Evolutionary conservation across 345 rosid genomes (phyloP).

Genomic region (Geranium rotundifolium): DNA sequence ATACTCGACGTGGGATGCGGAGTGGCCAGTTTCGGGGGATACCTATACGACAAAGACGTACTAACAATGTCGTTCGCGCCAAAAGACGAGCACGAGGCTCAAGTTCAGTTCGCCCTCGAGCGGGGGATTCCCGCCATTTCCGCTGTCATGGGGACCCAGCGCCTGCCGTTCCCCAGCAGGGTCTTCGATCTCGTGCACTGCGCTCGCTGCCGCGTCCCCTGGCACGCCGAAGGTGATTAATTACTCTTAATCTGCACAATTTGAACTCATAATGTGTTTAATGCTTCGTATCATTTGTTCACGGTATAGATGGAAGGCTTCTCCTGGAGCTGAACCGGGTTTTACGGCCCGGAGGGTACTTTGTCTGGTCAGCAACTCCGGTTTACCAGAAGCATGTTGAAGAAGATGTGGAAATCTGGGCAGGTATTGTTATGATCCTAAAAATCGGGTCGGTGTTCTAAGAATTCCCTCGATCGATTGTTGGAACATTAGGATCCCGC

Average conservation of each 20-base stretch:
- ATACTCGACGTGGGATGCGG: constrained; percentile 90
- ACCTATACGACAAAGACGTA: constrained; percentile 74
- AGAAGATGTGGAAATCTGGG: constrained; percentile 82
- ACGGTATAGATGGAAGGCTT: constrained; percentile 44
- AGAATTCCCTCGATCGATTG: no score
- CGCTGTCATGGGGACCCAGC: constrained; percentile 89
- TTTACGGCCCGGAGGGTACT: constrained; percentile 81
- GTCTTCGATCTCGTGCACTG: constrained; percentile 86
- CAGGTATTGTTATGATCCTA: constrained; percentile 28
- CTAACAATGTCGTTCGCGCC: constrained; percentile 93
- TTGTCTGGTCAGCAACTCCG: constrained; percentile 96
- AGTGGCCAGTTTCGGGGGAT: constrained; percentile 95
- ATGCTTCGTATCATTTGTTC: not conserved
- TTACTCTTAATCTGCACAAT: no score
- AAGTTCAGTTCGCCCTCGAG: constrained; percentile 92
- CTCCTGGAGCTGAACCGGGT: constrained; percentile 81
- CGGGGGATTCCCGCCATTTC: constrained; percentile 94
- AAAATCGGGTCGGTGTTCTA: no score
- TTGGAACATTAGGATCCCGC: no score
- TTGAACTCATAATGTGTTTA: not conserved
- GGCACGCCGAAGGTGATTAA: constrained; percentile 61
- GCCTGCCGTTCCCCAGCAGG: constrained; percentile 76
- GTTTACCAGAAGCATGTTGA: constrained; percentile 66
- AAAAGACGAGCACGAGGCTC: constrained; percentile 95
- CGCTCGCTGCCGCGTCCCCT: constrained; percentile 93